Base-by-base conservation (phyloP, 371 early-diverging fungal species). In the Saksenaea oblongispora region DNA sequence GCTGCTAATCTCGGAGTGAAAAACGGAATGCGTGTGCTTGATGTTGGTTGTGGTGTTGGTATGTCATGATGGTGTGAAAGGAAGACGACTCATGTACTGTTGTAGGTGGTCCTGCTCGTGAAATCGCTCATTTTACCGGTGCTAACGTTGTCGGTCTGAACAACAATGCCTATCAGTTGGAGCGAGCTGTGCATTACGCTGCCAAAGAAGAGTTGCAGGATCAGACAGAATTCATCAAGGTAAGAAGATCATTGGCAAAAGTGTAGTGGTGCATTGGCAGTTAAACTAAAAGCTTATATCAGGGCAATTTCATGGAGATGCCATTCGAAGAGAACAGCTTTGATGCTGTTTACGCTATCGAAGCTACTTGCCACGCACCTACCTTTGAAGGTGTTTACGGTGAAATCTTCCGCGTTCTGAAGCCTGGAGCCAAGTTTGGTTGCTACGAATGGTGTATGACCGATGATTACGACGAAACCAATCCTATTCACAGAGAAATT, bases 371-470 rank as follows among this genome's bases (percentile, higher is more conserved):
- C 78, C 96, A 93, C 61, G 91, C 93, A 0, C 92, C 91, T 13
- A 76, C 83, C 1, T 87, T 95, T 54, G 91, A 91, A 68, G 89
- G 89, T 65, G 94, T 92, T 53, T 96, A 95, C 72, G 82, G 86
- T 27, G 93, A 96, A 70, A 90, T 92, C 61, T 95, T 89, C 86
- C 88, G 95, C 54, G 90, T 94, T 11, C 71, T 97, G 61, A 95
- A 95, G 81, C 95, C 97, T 36, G 96, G 97, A 34, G 92, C 90
- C 41, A 76, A 77, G 59, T 95, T 95, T 84, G 94, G 94, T 31
- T 85, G 90, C 70, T 95, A 95, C 80, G 96, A 96, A 82, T 96
- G 96, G 95, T 89, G 91, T 66, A 87, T 91, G 73, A 95, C 95
- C 9, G 93, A 91, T 37, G 82, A 82, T 59, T 97, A 87, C 66